Conservation (phyloP, 2,329 filamentous ascomycete genomes). For the Didymella pomorum region DNA sequence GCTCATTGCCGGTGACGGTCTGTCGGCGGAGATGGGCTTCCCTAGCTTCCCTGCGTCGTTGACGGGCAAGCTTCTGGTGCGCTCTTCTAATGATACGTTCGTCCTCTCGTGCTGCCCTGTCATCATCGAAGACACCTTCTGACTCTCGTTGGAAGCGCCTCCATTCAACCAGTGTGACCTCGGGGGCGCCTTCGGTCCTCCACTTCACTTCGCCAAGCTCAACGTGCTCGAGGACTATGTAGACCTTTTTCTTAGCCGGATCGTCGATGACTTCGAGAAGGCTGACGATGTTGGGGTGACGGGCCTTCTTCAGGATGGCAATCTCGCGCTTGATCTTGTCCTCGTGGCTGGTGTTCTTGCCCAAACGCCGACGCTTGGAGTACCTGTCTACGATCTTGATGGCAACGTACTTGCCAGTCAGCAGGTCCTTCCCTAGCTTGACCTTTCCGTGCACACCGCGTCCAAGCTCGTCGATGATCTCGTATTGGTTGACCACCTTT, state of each 20-base stretch:
- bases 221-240: conserved; percentile 95
- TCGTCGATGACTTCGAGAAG: conserved; percentile 98
- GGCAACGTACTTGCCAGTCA: conserved; percentile 80
- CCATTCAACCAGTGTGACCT: conserved; percentile 84
- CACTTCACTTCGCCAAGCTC: conserved; percentile 93
- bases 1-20: conserved; percentile 61
- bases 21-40: conserved; percentile 47
- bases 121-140: conserved; percentile 55
- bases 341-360: conserved; percentile 72
- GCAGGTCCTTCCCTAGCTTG: conserved; percentile 85
- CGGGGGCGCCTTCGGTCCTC: conserved; percentile 85
- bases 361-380: conserved; percentile 91
- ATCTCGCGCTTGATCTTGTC: conserved; percentile 95
- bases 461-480: conserved; percentile 94
- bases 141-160: conserved; percentile 78
- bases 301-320: conserved; percentile 96
- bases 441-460: conserved; percentile 97
- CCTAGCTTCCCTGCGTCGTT: conserved; percentile 50
- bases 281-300: conserved; percentile 95
- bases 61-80: conserved; percentile 53
- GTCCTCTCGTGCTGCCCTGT: conserved; percentile 54
- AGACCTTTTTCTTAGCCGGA: conserved; percentile 94
- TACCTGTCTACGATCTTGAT: conserved; percentile 99
- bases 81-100: conserved; percentile 51
- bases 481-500: conserved; percentile 97